Evolutionary conservation across 805 yeast species (phyloP).

Genomic region (Saturnispora zaruensis): DNA sequence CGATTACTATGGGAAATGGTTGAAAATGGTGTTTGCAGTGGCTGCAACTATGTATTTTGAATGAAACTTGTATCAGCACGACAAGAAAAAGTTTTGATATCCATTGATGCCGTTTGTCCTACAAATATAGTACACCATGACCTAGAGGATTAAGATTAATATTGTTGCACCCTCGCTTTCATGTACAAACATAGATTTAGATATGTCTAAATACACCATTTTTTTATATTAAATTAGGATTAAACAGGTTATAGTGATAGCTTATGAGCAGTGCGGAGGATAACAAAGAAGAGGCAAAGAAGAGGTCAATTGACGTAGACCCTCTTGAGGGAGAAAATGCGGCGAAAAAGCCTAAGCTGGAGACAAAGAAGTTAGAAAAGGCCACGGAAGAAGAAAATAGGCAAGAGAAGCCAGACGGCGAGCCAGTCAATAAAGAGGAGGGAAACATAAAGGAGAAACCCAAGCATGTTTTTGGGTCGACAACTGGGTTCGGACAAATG

Average conservation of each 20-base stretch:
- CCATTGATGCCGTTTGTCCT: not conserved
- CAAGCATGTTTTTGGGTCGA: conserved; percentile 49
- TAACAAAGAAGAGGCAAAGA: conserved; percentile 1
- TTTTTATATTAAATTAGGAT: not conserved
- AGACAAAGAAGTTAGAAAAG: conserved; percentile 6
- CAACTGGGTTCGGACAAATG: conserved; percentile 41
- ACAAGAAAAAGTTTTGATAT: not conserved
- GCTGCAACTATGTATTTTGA: not conserved
- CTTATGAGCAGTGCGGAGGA: conserved; percentile 3
- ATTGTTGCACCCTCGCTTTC: not conserved
- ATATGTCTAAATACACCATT: not conserved
- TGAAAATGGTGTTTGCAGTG: not conserved
- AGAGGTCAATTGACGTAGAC: conserved; percentile 9
- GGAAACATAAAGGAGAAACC: conserved; percentile 20
- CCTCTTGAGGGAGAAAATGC: not conserved
- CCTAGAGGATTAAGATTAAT: no score
- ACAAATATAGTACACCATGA: no score
- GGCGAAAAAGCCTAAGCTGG: conserved; percentile 5
- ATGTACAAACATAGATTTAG: not conserved
- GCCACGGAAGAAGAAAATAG: not conserved
- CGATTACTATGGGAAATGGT: conserved; percentile 1
- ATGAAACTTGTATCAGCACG: not conserved
- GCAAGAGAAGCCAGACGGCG: conserved; percentile 3
- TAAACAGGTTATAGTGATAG: not conserved
- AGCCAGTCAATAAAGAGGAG: not conserved